phyloP scores from a whole-genome alignment of 768 basidiomycete species.

The Lentinula lateritia region DNA sequence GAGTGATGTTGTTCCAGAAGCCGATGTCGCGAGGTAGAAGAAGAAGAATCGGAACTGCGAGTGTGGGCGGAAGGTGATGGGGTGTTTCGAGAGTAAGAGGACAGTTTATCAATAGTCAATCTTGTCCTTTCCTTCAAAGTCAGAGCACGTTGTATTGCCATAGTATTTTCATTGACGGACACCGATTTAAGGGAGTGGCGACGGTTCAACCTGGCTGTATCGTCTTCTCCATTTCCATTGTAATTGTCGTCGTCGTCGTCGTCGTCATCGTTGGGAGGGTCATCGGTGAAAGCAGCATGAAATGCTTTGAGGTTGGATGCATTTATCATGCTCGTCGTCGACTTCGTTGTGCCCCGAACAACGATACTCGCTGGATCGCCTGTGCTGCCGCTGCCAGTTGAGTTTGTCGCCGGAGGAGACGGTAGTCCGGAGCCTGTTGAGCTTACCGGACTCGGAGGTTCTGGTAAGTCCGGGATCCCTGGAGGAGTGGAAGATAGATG shows the following conservation, averaged over 20 bases:
- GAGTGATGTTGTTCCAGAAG: constrained; percentile 35
- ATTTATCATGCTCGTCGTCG: constrained; percentile 32
- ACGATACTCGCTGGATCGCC: constrained; percentile 49
- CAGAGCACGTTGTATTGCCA: constrained; percentile 63
- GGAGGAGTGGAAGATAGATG: constrained; percentile 28
- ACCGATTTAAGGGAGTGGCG: constrained; percentile 17
- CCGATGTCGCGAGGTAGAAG: constrained; percentile 28
- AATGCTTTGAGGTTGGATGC: constrained; percentile 30
- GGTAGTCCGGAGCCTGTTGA: constrained; percentile 63
- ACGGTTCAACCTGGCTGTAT: constrained; percentile 40
- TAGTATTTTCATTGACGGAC: constrained; percentile 45
- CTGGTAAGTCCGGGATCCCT: constrained; percentile 62
- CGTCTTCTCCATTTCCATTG: constrained; percentile 32
- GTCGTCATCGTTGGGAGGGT: constrained; percentile 40
- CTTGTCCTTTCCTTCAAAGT: constrained; percentile 69
- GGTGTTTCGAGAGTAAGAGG: constrained; percentile 50
- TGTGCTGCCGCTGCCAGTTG: constrained; percentile 75
- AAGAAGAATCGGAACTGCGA: constrained; percentile 23
- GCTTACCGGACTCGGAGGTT: constrained; percentile 58
- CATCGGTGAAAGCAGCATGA: constrained; percentile 16
- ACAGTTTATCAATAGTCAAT: constrained; percentile 67
- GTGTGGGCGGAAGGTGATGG: constrained; percentile 47
- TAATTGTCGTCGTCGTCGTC: constrained; percentile 38
- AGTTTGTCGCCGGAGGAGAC: constrained; percentile 82
- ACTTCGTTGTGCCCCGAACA: constrained; percentile 19